Conservation (phyloP, 257 asterid genomes). For the Gynochthodes officinalis region DNA sequence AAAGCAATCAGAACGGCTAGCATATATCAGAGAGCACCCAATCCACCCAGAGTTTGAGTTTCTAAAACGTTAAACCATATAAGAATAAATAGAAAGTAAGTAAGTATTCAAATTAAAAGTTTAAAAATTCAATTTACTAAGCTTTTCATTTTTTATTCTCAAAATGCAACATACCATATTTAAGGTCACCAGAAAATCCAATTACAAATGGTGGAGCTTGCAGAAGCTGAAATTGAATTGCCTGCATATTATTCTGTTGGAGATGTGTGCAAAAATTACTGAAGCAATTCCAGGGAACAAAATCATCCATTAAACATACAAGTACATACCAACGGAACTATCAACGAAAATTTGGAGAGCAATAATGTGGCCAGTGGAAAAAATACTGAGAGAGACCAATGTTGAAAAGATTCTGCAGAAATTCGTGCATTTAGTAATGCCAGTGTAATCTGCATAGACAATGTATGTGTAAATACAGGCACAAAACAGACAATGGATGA, state of each 20-base stretch:
- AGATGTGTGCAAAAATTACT: slow-evolving; percentile 12
- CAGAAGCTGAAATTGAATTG: slow-evolving; percentile 75
- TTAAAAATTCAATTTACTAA: neutral
- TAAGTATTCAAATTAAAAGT: neutral
- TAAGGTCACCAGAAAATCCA: slow-evolving; percentile 81
- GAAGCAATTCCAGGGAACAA: slow-evolving; percentile 15
- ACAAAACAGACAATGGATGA: slow-evolving; percentile 9
- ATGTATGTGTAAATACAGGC: neutral
- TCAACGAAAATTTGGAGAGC: slow-evolving; percentile 80
- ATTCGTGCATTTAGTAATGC: slow-evolving; percentile 82
- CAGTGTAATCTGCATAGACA: slow-evolving; percentile 54
- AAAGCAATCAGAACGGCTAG: too few relatives aligned
- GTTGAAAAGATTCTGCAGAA: slow-evolving; percentile 59
- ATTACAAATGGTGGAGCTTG: slow-evolving; percentile 76
- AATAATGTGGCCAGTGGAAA: slow-evolving; percentile 59
- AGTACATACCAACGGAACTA: slow-evolving; percentile 74
- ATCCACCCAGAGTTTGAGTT: neutral
- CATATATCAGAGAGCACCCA: neutral
- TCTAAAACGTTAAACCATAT: neutral
- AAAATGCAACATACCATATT: slow-evolving; percentile 51
- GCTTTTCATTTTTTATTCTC: neutral
- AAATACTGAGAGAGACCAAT: slow-evolving; percentile 63
- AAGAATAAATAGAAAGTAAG: neutral
- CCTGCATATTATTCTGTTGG: slow-evolving; percentile 71
- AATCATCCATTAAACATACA: slow-evolving; percentile 14